A percentile compares a stretch with the other conserved stretches of the same genome.
Evolutionary conservation across 768 basidiomycete genomes (phyloP).

Genomic region (Suillus weaverae): DNA sequence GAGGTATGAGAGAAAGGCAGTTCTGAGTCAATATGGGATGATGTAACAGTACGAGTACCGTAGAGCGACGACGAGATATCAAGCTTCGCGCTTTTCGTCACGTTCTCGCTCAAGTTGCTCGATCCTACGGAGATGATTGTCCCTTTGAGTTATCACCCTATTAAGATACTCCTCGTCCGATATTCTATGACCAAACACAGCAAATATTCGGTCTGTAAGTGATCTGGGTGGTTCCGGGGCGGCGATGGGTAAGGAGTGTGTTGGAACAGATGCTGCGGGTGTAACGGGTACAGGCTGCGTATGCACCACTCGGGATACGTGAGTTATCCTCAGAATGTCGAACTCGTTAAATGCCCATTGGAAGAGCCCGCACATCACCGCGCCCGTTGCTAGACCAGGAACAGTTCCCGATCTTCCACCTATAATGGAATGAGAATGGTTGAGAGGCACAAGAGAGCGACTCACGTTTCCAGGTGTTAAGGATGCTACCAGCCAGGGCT

Average conservation of each 20-base stretch:
- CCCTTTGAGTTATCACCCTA: constrained; percentile 57
- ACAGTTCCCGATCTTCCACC: constrained; percentile 60
- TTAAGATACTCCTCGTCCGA: constrained; percentile 74
- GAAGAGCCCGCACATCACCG: constrained; percentile 55
- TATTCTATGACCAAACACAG: constrained; percentile 39
- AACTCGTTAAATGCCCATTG: constrained; percentile 75
- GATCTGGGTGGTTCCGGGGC: constrained; percentile 13
- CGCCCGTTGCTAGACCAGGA: constrained; percentile 62
- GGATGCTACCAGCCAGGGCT: constrained; percentile 59
- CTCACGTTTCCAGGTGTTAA: constrained; percentile 63
- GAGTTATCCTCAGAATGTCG: constrained; percentile 58
- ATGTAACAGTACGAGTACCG: not conserved
- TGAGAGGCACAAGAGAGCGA: constrained; percentile 14
- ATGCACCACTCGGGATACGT: constrained; percentile 41
- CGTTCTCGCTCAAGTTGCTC: constrained; percentile 49
- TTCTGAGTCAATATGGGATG: not conserved
- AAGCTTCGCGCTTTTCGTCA: constrained; percentile 16
- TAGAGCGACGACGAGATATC: not conserved
- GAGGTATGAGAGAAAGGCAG: not conserved
- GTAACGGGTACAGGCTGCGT: constrained; percentile 10
- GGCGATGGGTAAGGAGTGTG: not conserved
- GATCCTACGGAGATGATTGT: constrained; percentile 55
- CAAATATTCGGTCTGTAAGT: constrained; percentile 39
- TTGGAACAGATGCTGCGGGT: not conserved
- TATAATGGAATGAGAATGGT: constrained; percentile 28